phyloP scores from a whole-genome alignment of 1,284 basidiomycete genomes.

The Ustilago lituana region DNA sequence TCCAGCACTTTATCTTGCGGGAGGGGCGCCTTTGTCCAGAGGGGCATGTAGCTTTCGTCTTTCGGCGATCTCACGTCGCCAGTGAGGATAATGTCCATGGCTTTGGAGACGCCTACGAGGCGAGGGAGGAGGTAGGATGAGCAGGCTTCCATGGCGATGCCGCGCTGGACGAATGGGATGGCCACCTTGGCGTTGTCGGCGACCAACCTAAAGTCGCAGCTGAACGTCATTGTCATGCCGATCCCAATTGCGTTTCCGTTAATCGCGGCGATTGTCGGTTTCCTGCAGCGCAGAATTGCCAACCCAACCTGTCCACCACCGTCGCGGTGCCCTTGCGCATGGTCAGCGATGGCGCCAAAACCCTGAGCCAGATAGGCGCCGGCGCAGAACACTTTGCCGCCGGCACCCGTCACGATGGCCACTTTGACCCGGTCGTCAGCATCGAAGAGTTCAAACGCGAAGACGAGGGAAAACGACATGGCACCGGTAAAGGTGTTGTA shows the following conservation, averaged over 20 bases:
- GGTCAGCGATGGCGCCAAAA: slow-evolving; percentile 44
- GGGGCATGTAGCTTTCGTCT: slow-evolving; percentile 20
- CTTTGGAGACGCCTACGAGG: slow-evolving; percentile 49
- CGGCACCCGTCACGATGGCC: slow-evolving; percentile 50
- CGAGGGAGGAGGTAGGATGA: slow-evolving; percentile 49
- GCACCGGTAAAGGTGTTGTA: slow-evolving; percentile 52
- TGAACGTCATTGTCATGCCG: slow-evolving; percentile 53
- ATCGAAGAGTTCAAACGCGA: slow-evolving; percentile 59
- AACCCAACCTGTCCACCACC: slow-evolving; percentile 46
- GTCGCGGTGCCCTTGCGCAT: slow-evolving; percentile 47
- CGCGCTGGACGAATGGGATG: slow-evolving; percentile 56
- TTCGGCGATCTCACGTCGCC: slow-evolving; percentile 45
- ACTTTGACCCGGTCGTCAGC: slow-evolving; percentile 52
- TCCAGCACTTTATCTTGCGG: slow-evolving; percentile 41
- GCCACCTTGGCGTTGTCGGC: slow-evolving; percentile 51
- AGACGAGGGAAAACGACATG: slow-evolving; percentile 49
- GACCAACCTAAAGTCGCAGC: slow-evolving; percentile 46
- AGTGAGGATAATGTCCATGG: slow-evolving; percentile 52
- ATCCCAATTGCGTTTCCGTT: slow-evolving; percentile 61
- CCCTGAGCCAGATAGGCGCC: slow-evolving; percentile 52
- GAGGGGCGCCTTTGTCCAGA: slow-evolving; percentile 37
- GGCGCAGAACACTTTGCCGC: slow-evolving; percentile 55
- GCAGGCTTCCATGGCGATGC: slow-evolving; percentile 56
- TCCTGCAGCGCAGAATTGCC: slow-evolving; percentile 50
- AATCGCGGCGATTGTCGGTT: slow-evolving; percentile 54